Percentiles rank a stretch among this genome's conserved stretches.
Conservation (phyloP, 306 rosid genomes). For the Casuarina glauca region DNA sequence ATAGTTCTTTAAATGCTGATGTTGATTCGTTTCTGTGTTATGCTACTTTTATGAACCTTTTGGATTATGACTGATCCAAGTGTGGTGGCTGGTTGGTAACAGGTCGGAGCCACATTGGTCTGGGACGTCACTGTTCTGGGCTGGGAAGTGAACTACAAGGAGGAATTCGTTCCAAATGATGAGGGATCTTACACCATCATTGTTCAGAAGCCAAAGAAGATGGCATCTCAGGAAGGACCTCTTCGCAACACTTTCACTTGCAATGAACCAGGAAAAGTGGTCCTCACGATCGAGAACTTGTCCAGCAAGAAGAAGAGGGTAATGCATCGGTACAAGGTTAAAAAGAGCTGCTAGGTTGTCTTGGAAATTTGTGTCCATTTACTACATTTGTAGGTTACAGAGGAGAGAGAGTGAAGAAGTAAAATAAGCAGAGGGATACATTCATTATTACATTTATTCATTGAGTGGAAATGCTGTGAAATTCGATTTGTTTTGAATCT, state of each 20-base stretch:
- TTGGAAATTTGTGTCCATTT: background rate
- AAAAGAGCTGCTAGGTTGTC: conserved; percentile 18
- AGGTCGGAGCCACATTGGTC: conserved; percentile 48
- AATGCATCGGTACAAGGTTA: conserved; percentile 42
- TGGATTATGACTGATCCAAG: background rate
- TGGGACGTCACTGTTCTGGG: conserved; percentile 57
- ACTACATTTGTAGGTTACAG: too few relatives aligned
- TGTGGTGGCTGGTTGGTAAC: background rate
- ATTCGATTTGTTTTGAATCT: too few relatives aligned
- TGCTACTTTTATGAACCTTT: background rate
- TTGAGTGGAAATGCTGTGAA: too few relatives aligned
- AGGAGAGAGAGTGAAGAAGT: too few relatives aligned
- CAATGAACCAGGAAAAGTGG: conserved; percentile 48
- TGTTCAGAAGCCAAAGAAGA: conserved; percentile 47
- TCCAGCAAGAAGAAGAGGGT: conserved; percentile 50
- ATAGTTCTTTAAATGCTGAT: background rate
- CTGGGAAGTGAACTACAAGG: conserved; percentile 61
- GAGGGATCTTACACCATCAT: conserved; percentile 57
- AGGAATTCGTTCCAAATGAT: conserved; percentile 48
- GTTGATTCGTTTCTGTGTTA: background rate
- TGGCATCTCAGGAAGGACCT: conserved; percentile 47
- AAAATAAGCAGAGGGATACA: too few relatives aligned
- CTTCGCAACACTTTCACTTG: conserved; percentile 44
- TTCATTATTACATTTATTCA: too few relatives aligned
- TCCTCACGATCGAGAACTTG: conserved; percentile 43